phyloP scores from a whole-genome alignment of 495 filamentous ascomycete genomes.

The Evernia prunastri region DNA sequence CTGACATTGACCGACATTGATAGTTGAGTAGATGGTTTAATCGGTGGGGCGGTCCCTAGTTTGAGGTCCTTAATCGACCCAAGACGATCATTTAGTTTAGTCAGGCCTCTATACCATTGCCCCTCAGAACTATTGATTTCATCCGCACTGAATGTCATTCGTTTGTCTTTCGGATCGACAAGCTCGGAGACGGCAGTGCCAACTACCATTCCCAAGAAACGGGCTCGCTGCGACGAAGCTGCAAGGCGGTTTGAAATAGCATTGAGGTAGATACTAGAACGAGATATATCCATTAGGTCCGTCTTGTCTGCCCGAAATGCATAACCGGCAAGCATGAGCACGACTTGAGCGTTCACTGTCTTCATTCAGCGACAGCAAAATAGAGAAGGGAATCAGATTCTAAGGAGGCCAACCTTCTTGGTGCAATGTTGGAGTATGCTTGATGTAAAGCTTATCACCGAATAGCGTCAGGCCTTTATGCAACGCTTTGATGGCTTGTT shows the following conservation, averaged over 20 bases:
- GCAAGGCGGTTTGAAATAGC: conserved; percentile 82
- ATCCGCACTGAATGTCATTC: conserved; percentile 77
- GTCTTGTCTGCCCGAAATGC: conserved; percentile 55
- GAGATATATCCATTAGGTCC: conserved; percentile 55
- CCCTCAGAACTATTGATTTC: conserved; percentile 68
- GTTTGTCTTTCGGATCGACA: conserved; percentile 65
- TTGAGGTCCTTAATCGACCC: conserved; percentile 52
- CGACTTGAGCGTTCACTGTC: conserved; percentile 68
- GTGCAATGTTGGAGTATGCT: conserved; percentile 68
- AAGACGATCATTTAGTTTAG: conserved; percentile 54
- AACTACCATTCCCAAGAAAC: conserved; percentile 85
- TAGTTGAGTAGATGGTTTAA: conserved; percentile 11
- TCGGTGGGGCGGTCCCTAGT: neutral
- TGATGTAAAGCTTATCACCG: conserved; percentile 79
- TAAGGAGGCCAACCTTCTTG: conserved; percentile 66
- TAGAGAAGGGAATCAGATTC: neutral
- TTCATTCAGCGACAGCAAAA: conserved; percentile 26
- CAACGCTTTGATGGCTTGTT: conserved; percentile 41
- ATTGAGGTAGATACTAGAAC: conserved; percentile 65
- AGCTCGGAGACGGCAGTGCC: conserved; percentile 75
- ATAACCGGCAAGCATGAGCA: conserved; percentile 73
- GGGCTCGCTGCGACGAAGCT: conserved; percentile 62
- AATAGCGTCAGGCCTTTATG: conserved; percentile 69
- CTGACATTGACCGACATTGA: conserved; percentile 6
- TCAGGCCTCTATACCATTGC: conserved; percentile 66